Base-by-base conservation (phyloP, 805 yeast species). In the Sugiyamaella qingdaonensis region DNA sequence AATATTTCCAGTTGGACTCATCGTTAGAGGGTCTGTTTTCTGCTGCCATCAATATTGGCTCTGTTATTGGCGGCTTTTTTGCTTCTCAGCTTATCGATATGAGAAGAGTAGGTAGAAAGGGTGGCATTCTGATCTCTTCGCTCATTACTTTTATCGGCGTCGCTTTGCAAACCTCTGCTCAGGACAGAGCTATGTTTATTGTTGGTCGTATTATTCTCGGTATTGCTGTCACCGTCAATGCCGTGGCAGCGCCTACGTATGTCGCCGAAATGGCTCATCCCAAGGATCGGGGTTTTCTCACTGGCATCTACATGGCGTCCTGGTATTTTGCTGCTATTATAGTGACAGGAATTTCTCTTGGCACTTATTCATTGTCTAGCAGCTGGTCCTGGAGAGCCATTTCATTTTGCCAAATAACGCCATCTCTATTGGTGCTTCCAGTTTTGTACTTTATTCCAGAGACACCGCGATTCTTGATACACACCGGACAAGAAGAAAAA, bases 171-270 rank as follows among this genome's bases (percentile, higher is more conserved):
- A 77, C 66, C 41, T 50, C 31, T 56, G 58, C 61, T 57, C 65
- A 65, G 63, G 61, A 48, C 68, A 81, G 57, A 88, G 86, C 47
- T 88, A 85, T 53, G 65, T 82, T 86, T 54, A 79, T 86, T 51
- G 69, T 84, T 57, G 90, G 86, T 27, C 78, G 94, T 72, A 80
- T 83, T 45, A 65, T 81, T 19, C 78, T 86, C 16, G 88, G 94
- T 59, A 60, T 84, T 49, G 92, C 91, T 61, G 84, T 81, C 57
- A 90, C 91, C 55, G 68, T 85, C 65, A 79, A 80, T 64, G 83
- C 89, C 11, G 81, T 89, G n/a, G 83, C 89, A 32, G 82, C 84
- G 56, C 92, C 94, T 13, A 83, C 84, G 53, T 85, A 86, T 81
- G 88, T 84, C 65, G 77, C 90, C 1, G 94, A 86, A 68, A 81